Conservation (phyloP, 495 filamentous ascomycete genomes). For the Penicillium manginii region DNA sequence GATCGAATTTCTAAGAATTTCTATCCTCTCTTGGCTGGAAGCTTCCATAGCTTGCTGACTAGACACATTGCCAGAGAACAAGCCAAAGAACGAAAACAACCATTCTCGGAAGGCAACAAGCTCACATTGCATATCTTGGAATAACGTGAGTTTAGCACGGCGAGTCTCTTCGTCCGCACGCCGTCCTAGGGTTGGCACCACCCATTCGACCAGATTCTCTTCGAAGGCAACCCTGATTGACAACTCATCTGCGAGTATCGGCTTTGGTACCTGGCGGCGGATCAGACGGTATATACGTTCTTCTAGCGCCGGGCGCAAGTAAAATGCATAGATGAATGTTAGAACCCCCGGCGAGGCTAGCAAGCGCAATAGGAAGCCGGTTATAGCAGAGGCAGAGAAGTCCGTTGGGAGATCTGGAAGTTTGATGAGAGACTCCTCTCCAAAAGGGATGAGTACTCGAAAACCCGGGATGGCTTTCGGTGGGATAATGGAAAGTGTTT, state of each 20-base stretch:
- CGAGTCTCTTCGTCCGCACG: constrained; percentile 44
- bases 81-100: constrained; percentile 38
- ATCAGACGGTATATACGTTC: constrained; percentile 49
- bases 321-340: constrained; percentile 40
- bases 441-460: constrained; percentile 42
- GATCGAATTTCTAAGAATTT: constrained; percentile 33
- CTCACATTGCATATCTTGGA: constrained; percentile 46
- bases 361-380: constrained; percentile 28
- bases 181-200: constrained; percentile 48
- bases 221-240: constrained; percentile 51
- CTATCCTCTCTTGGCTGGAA: constrained; percentile 29
- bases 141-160: constrained; percentile 42
- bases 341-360: constrained; percentile 40
- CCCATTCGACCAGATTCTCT: constrained; percentile 54
- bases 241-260: constrained; percentile 45
- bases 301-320: constrained; percentile 46
- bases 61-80: constrained; percentile 19
- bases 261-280: constrained; percentile 49
- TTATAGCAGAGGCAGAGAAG: constrained; percentile 35
- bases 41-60: constrained; percentile 20
- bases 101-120: constrained; percentile 34
- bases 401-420: constrained; percentile 36
- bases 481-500: constrained; percentile 48
- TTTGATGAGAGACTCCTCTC: constrained; percentile 38
- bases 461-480: constrained; percentile 35